A percentile compares a stretch with the other conserved stretches of the same genome.
phyloP scores from a whole-genome alignment of 169 alveolate species.

The Plasmodium malariae region DNA sequence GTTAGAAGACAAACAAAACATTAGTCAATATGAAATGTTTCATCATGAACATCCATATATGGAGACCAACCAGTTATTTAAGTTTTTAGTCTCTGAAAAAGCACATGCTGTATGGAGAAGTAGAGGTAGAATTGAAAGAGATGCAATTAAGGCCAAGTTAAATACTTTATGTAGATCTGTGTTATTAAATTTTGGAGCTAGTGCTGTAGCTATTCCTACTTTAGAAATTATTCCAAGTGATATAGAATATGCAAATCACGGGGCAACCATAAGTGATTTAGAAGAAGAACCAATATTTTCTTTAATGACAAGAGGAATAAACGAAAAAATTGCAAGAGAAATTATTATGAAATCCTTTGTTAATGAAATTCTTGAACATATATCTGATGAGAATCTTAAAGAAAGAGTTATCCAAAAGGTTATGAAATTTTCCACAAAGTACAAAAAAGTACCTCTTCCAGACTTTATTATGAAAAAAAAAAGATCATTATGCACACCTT shows the following conservation, averaged over 20 bases:
- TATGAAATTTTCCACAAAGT: constrained; percentile 45
- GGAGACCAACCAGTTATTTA: constrained; percentile 78
- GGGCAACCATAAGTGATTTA: constrained; percentile 82
- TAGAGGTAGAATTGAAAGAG: constrained; percentile 79
- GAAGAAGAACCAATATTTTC: constrained; percentile 81
- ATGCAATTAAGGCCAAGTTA: constrained; percentile 79
- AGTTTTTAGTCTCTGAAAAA: constrained; percentile 78
- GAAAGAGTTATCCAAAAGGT: constrained; percentile 38
- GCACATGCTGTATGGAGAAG: constrained; percentile 84
- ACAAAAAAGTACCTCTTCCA: no score
- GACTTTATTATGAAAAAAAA: no score
- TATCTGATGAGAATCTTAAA: constrained; percentile 68
- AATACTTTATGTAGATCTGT: constrained; percentile 78
- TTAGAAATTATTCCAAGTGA: constrained; percentile 82
- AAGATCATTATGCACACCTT: no score
- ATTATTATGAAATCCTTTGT: constrained; percentile 80
- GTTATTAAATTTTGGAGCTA: constrained; percentile 80
- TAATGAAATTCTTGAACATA: constrained; percentile 65
- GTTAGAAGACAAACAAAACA: constrained; percentile 64
- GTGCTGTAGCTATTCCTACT: constrained; percentile 81
- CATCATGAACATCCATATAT: constrained; percentile 79
- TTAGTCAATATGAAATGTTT: constrained; percentile 80
- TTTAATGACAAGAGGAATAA: constrained; percentile 80
- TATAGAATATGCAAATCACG: constrained; percentile 80
- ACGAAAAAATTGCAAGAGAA: constrained; percentile 56